These are phyloP conservation scores for Penicillium argentinense DNA, from an alignment of 495 filamentous ascomycete genomes.

Conservation along the genomic window DNA sequence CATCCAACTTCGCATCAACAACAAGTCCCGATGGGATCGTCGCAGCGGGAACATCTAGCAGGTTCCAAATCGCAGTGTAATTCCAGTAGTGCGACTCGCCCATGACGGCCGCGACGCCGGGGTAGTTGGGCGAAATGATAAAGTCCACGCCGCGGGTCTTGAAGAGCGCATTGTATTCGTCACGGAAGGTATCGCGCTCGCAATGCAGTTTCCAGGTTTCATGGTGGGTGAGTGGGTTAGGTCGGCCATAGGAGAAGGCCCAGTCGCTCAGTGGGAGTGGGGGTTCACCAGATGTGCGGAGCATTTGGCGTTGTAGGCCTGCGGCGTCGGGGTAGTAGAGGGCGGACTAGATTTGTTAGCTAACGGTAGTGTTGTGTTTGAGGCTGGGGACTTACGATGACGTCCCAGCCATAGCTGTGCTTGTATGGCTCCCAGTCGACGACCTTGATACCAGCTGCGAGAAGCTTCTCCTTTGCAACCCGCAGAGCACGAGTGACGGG, in stretches of 20 bases:
- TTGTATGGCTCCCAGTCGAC: constrained; percentile 68
- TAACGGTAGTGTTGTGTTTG: background rate
- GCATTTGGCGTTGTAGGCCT: constrained; percentile 39
- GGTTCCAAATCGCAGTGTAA: constrained; percentile 73
- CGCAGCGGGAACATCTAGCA: constrained; percentile 64
- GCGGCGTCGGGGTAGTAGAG: constrained; percentile 60
- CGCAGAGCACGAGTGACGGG: constrained; percentile 62
- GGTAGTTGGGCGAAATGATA: constrained; percentile 64
- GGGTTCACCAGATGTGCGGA: constrained; percentile 54
- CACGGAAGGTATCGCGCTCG: constrained; percentile 57
- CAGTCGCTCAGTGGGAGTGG: constrained; percentile 56
- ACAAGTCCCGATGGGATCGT: constrained; percentile 54
- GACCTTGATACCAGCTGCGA: constrained; percentile 52
- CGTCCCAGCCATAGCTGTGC: constrained; percentile 58
- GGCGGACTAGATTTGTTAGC: constrained; percentile 24
- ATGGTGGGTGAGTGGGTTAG: constrained; percentile 36
- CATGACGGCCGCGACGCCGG: constrained; percentile 58
- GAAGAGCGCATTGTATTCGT: constrained; percentile 59
- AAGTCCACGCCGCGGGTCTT: constrained; percentile 65
- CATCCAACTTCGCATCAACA: constrained; percentile 42
- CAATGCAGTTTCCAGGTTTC: constrained; percentile 47
- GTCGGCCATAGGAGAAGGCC: constrained; percentile 54
- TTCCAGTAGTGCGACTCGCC: constrained; percentile 66
- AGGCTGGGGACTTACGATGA: constrained; percentile 40
- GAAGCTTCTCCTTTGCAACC: constrained; percentile 54